Evolutionary conservation across 257 asterid genomes (phyloP).

Genomic region (Solanum lycopersicoides): DNA sequence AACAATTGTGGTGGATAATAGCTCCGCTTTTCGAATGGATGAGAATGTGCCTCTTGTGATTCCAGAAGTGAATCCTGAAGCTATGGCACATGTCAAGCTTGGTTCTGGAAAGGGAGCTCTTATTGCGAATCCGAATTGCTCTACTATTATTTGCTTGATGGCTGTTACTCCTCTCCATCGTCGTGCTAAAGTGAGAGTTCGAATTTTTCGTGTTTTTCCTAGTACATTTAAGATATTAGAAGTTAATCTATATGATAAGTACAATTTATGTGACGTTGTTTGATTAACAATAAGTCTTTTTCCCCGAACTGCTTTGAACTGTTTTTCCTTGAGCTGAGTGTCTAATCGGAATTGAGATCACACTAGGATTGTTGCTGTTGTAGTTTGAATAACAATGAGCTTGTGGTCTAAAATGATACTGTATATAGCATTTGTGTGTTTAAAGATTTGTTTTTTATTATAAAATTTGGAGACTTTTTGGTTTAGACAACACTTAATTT

Average conservation of each 20-base stretch:
- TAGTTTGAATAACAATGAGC: not conserved
- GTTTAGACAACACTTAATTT: not conserved
- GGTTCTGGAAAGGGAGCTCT: slow-evolving; percentile 65
- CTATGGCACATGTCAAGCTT: slow-evolving; percentile 68
- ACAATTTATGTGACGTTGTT: not conserved
- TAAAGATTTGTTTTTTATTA: not conserved
- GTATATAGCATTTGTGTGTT: not conserved
- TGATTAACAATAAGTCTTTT: not conserved
- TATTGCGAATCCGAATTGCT: slow-evolving; percentile 90
- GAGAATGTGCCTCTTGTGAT: slow-evolving; percentile 81
- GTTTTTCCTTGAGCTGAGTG: not conserved
- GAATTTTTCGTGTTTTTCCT: not conserved
- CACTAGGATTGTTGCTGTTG: not conserved
- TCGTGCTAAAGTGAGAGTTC: slow-evolving; percentile 49
- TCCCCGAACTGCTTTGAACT: not conserved
- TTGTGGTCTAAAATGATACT: not conserved
- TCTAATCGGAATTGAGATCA: not conserved
- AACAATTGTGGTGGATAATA: slow-evolving; percentile 80
- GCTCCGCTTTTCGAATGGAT: slow-evolving; percentile 95
- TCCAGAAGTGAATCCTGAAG: slow-evolving; percentile 94
- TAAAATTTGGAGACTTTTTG: not conserved
- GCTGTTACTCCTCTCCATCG: slow-evolving; percentile 94
- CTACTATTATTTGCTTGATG: slow-evolving; percentile 88
- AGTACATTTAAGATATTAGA: not conserved
- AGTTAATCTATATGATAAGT: not conserved